A percentile compares a stretch with the other conserved stretches of the same genome.
These are phyloP conservation scores for Neopestalotiopsis rosae DNA, from an alignment of 2,329 filamentous ascomycete genomes.

Conservation along the genomic window DNA sequence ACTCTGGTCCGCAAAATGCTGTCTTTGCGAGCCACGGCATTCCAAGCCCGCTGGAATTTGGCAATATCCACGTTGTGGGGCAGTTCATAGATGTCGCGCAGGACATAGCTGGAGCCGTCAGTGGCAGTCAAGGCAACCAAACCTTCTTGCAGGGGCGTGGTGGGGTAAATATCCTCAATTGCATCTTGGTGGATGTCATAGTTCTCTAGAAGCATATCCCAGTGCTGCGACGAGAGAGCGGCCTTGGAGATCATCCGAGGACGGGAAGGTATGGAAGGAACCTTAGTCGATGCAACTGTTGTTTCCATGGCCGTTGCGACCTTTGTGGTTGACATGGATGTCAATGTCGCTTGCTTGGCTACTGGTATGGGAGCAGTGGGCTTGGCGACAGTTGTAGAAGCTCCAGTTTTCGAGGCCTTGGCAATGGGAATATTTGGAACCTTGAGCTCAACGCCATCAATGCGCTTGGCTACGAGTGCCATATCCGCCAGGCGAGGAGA, in stretches of 20 bases:
- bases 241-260: neutral
- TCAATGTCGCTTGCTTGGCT: neutral
- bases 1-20: slow-evolving; percentile 15
- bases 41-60: slow-evolving; percentile 7
- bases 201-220: neutral
- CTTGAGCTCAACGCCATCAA: slow-evolving; percentile 5
- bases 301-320: neutral
- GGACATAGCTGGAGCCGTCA: slow-evolving; percentile 6
- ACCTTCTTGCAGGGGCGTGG: slow-evolving; percentile 14
- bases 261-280: neutral
- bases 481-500: slow-evolving; percentile 6
- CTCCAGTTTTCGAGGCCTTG: neutral
- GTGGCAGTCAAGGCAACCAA: slow-evolving; percentile 8
- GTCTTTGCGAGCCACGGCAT: slow-evolving; percentile 1
- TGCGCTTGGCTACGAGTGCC: slow-evolving; percentile 14
- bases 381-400: neutral
- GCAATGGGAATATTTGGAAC: slow-evolving; percentile 1
- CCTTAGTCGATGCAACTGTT: neutral
- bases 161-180: slow-evolving; percentile 17
- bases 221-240: neutral
- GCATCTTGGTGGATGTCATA: neutral
- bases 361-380: neutral
- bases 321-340: neutral
- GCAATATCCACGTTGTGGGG: neutral
- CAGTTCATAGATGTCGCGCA: slow-evolving; percentile 4